Conservation (phyloP, 1,284 basidiomycete species). For the Cutaneotrichosporon dermatis region DNA sequence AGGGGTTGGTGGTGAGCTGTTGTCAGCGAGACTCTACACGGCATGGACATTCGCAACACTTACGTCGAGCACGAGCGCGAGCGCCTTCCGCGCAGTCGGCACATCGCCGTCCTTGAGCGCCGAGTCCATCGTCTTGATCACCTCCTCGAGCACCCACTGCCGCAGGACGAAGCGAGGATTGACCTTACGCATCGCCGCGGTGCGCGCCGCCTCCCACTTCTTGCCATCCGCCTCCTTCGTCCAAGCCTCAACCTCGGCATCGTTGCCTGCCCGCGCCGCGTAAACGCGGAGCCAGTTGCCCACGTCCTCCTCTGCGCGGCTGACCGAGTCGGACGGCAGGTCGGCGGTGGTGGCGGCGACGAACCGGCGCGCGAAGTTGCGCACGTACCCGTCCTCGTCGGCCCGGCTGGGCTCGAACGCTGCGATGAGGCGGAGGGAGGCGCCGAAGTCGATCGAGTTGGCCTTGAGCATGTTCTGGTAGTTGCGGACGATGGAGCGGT, state of each 20-base stretch:
- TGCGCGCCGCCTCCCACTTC: slow-evolving; percentile 37
- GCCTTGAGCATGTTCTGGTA: slow-evolving; percentile 65
- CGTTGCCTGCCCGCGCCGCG: slow-evolving; percentile 56
- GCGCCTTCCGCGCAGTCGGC: slow-evolving; percentile 22
- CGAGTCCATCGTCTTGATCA: slow-evolving; percentile 66
- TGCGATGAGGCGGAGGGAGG: slow-evolving; percentile 67
- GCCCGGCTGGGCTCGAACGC: slow-evolving; percentile 57
- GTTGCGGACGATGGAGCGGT: slow-evolving; percentile 60
- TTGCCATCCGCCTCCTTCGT: slow-evolving; percentile 6
- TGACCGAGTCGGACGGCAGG: slow-evolving; percentile 53
- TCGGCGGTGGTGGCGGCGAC: slow-evolving; percentile 51
- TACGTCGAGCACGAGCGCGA: slow-evolving; percentile 24
- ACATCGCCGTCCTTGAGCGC: slow-evolving; percentile 58
- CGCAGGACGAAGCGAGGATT: slow-evolving; percentile 86
- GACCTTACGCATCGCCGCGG: slow-evolving; percentile 45
- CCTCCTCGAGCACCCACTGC: slow-evolving; percentile 90
- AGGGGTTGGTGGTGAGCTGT: slow-evolving; percentile 70
- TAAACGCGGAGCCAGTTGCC: slow-evolving; percentile 66
- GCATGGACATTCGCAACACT: too few species aligned
- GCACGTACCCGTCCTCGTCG: slow-evolving; percentile 39
- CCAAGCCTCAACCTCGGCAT: slow-evolving; percentile 8
- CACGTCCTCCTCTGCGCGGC: slow-evolving; percentile 54
- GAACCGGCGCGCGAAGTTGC: slow-evolving; percentile 55
- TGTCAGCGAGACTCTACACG: too few species aligned
- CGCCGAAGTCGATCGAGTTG: slow-evolving; percentile 75